Evolutionary conservation across 495 filamentous ascomycete genomes (phyloP).

Genomic region (Lindgomyces ingoldianus): DNA sequence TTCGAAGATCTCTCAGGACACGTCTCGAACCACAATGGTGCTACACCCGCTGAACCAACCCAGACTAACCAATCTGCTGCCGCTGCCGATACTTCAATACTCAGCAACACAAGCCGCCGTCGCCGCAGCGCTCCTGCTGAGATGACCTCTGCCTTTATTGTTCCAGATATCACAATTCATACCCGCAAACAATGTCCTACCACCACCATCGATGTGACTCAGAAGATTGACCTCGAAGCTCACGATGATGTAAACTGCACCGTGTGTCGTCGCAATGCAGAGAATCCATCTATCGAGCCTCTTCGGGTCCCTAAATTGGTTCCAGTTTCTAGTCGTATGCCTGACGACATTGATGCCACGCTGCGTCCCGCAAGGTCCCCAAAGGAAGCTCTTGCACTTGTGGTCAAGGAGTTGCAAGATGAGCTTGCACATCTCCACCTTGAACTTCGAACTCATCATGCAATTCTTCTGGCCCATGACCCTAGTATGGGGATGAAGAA

Average conservation of each 20-base stretch:
- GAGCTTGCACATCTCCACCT: slow-evolving; percentile 80
- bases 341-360: slow-evolving; percentile 69
- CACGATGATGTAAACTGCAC: slow-evolving; percentile 73
- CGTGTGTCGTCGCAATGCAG: slow-evolving; percentile 64
- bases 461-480: slow-evolving; percentile 67
- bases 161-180: slow-evolving; percentile 63
- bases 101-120: slow-evolving; percentile 43
- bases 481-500: slow-evolving; percentile 66
- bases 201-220: slow-evolving; percentile 1
- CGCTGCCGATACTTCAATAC: slow-evolving; percentile 31
- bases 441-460: slow-evolving; percentile 59
- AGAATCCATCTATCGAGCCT: slow-evolving; percentile 52
- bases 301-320: slow-evolving; percentile 67
- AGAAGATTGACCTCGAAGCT: slow-evolving; percentile 35
- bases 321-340: slow-evolving; percentile 69
- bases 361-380: slow-evolving; percentile 75
- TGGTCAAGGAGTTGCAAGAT: slow-evolving; percentile 78
- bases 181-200: slow-evolving; percentile 12
- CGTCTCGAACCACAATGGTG: slow-evolving; percentile 19
- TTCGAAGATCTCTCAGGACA: slow-evolving; percentile 35
- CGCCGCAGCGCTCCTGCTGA: slow-evolving; percentile 45
- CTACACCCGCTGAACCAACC: slow-evolving; percentile 11
- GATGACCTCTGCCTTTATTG: slow-evolving; percentile 81
- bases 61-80: slow-evolving; percentile 31
- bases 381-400: slow-evolving; percentile 71